Percentiles rank a stretch among this genome's conserved stretches.
Conservation (phyloP, 495 filamentous ascomycete species). For the Aspergillus nanangensis region DNA sequence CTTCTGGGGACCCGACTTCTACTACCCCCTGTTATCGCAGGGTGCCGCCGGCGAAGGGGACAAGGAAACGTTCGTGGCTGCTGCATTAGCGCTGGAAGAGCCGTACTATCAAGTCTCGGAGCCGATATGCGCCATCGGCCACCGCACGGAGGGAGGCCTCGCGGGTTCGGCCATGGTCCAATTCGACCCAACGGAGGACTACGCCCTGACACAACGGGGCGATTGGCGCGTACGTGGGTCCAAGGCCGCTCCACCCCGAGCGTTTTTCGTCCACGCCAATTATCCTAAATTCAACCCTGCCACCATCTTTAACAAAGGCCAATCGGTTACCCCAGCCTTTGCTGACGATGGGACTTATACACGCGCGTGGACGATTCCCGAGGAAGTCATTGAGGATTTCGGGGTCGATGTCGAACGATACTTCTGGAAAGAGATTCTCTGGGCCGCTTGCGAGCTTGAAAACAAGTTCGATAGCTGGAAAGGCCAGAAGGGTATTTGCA, state of each 20-base stretch:
- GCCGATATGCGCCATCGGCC: slow-evolving; percentile 74
- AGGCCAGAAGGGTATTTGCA: slow-evolving; percentile 25
- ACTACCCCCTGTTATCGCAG: slow-evolving; percentile 49
- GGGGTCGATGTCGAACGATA: slow-evolving; percentile 45
- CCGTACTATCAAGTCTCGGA: slow-evolving; percentile 61
- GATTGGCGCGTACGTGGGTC: slow-evolving; percentile 17
- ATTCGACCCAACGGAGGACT: slow-evolving; percentile 38
- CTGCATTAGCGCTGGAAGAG: slow-evolving; percentile 37
- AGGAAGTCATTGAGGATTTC: slow-evolving; percentile 30
- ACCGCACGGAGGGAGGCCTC: slow-evolving; percentile 50
- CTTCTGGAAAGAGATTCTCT: slow-evolving; percentile 46
- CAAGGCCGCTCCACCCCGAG: slow-evolving; percentile 13
- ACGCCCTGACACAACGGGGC: slow-evolving; percentile 18
- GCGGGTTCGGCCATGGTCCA: slow-evolving; percentile 41
- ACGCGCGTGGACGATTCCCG: slow-evolving; percentile 39
- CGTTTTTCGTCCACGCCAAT: slow-evolving; percentile 49
- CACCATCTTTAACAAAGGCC: slow-evolving; percentile 28
- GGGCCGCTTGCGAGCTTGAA: slow-evolving; percentile 45
- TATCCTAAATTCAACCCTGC: slow-evolving; percentile 48
- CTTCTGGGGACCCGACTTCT: slow-evolving; percentile 48
- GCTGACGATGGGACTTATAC: slow-evolving; percentile 32
- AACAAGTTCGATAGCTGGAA: slow-evolving; percentile 33
- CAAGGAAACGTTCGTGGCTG: slow-evolving; percentile 54
- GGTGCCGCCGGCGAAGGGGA: slow-evolving; percentile 52
- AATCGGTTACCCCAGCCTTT: slow-evolving; percentile 29